Percentiles rank a stretch among this genome's conserved stretches.
phyloP scores from a whole-genome alignment of 495 filamentous ascomycete genomes.

The Aspergillus egyptiacus region DNA sequence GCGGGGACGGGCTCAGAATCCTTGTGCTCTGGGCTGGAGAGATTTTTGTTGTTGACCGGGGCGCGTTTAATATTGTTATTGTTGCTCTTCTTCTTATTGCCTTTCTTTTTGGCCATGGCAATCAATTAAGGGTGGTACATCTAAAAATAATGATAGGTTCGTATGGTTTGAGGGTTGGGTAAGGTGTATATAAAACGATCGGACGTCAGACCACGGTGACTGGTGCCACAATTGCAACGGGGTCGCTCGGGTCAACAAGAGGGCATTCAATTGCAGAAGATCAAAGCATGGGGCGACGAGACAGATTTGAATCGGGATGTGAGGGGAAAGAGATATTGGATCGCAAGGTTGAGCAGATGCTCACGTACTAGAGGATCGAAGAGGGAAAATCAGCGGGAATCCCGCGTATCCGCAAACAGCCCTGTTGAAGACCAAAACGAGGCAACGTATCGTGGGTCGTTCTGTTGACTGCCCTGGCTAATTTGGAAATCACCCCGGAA shows the following conservation, averaged over 20 bases:
- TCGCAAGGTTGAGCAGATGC: conserved; percentile 16
- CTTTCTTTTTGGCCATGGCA: conserved; percentile 33
- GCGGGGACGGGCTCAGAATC: conserved; percentile 21
- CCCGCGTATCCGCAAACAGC: conserved; percentile 16
- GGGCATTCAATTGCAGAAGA: conserved; percentile 15
- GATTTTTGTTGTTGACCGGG: conserved; percentile 25
- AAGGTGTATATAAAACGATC: conserved; percentile 28
- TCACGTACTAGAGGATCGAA: conserved; percentile 30
- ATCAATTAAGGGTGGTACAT: conserved; percentile 31
- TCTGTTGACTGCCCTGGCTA: conserved; percentile 27
- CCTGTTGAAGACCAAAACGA: conserved; percentile 28
- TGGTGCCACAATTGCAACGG: conserved; percentile 26
- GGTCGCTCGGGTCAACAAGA: conserved; percentile 10
- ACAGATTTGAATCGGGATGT: conserved; percentile 15
- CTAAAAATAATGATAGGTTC: conserved; percentile 22
- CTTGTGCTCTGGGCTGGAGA: conserved; percentile 20
- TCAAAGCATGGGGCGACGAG: conserved; percentile 24
- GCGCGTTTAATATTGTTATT: conserved; percentile 21
- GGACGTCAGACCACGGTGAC: conserved; percentile 25
- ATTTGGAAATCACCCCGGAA: conserved; percentile 25
- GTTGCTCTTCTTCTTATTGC: conserved; percentile 36
- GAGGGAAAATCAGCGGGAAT: conserved; percentile 14
- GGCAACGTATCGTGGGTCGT: conserved; percentile 41
- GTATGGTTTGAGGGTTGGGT: conserved; percentile 22
- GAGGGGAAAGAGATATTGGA: conserved; percentile 25